phyloP scores from a whole-genome alignment of 2,329 filamentous ascomycete species.

The Chaetomium strumarium region DNA sequence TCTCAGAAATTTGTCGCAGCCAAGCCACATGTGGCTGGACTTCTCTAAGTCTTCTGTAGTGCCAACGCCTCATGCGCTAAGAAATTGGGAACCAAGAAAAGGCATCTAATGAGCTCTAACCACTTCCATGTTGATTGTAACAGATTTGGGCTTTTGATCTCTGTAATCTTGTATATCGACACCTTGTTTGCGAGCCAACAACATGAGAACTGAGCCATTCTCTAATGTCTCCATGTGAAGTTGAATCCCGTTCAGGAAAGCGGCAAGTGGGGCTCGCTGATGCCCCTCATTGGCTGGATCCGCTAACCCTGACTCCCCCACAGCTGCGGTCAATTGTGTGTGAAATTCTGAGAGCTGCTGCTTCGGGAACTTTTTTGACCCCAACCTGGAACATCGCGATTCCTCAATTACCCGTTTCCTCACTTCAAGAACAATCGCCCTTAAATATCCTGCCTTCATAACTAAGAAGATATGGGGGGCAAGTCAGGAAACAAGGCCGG shows the following conservation, averaged over 20 bases:
- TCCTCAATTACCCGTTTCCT: constrained; percentile 14
- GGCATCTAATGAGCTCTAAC: neutral
- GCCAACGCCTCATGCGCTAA: too few relatives aligned
- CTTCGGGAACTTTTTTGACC: constrained; percentile 18
- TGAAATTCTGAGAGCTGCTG: constrained; percentile 21
- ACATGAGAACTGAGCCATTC: constrained; percentile 4
- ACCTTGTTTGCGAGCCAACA: too few relatives aligned
- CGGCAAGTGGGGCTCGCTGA: neutral
- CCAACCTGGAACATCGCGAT: constrained; percentile 15
- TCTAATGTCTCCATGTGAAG: neutral
- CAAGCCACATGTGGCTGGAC: constrained; percentile 23
- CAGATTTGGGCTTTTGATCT: too few relatives aligned
- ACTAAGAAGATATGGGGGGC: constrained; percentile 99
- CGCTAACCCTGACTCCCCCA: constrained; percentile 23
- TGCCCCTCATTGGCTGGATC: constrained; percentile 16
- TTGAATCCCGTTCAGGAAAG: neutral
- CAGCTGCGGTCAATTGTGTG: constrained; percentile 21
- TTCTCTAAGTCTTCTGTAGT: too few relatives aligned
- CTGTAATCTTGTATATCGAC: too few relatives aligned
- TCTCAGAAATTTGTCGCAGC: constrained; percentile 9
- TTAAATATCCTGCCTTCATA: constrained; percentile 98
- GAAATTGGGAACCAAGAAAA: neutral
- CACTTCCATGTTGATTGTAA: too few relatives aligned
- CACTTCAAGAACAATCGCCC: constrained; percentile 47
- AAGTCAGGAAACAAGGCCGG: constrained; percentile 87